A percentile compares a stretch with the other conserved stretches of the same genome.
These are phyloP conservation scores for Huntiella moniliformis DNA, from an alignment of 2,329 filamentous ascomycete species.

Conservation along the genomic window DNA sequence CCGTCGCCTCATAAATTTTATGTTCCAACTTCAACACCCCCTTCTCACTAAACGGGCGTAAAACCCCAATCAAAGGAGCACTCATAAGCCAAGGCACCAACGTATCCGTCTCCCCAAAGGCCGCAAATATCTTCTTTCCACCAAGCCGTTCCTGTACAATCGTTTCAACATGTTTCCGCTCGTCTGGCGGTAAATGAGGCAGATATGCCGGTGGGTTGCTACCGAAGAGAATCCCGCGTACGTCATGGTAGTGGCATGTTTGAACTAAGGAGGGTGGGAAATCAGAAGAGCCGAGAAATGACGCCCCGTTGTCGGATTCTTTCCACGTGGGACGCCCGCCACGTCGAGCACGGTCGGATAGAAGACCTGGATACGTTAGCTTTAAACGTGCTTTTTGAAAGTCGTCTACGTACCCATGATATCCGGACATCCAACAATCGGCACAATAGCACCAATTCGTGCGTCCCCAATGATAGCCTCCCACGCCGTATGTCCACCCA, in stretches of 20 bases:
- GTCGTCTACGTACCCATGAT: conserved; percentile 39
- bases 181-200: conserved; percentile 17
- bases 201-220: conserved; percentile 22
- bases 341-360: conserved; percentile 58
- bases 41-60: conserved; percentile 35
- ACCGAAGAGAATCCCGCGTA: conserved; percentile 53
- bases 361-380: conserved; percentile 28
- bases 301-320: conserved; percentile 31
- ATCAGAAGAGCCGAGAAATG: conserved; percentile 58
- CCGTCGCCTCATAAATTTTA: conserved; percentile 46
- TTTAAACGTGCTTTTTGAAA: neutral
- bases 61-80: conserved; percentile 37
- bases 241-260: conserved; percentile 49
- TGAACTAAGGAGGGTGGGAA: conserved; percentile 54
- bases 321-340: conserved; percentile 47
- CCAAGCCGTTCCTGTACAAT: conserved; percentile 25
- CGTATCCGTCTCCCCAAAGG: conserved; percentile 49
- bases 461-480: conserved; percentile 62
- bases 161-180: conserved; percentile 25
- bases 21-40: conserved; percentile 40
- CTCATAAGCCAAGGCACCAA: conserved; percentile 50
- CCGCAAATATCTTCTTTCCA: conserved; percentile 45
- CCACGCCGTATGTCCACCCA: conserved; percentile 82
- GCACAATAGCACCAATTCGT: conserved; percentile 57
- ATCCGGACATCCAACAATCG: conserved; percentile 79